Percentiles rank a stretch among this genome's conserved stretches.
phyloP scores from a whole-genome alignment of 1,284 basidiomycete genomes.

The Boletus semigastroideus region DNA sequence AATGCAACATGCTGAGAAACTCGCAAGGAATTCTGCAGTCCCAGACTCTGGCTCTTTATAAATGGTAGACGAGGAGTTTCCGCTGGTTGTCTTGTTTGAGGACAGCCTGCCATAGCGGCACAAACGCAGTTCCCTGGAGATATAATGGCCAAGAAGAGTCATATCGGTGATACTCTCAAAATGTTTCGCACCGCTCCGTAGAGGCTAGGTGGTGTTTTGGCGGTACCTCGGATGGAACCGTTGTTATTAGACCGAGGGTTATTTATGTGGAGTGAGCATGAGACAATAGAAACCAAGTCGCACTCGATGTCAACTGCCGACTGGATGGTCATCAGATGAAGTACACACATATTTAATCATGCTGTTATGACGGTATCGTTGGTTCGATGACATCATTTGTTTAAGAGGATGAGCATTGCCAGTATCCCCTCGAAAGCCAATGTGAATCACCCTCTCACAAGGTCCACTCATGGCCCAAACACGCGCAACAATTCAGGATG shows the following conservation, averaged over 20 bases:
- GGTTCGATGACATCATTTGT: no score
- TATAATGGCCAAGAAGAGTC: background rate
- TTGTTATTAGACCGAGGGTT: background rate
- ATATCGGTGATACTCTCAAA: no score
- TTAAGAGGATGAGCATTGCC: background rate
- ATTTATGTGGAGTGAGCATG: background rate
- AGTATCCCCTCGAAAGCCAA: background rate
- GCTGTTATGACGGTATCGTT: no score
- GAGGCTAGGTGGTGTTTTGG: background rate
- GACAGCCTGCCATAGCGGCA: background rate
- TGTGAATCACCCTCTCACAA: slow-evolving; percentile 37
- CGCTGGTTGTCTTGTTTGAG: background rate
- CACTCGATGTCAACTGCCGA: no score
- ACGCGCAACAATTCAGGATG: slow-evolving; percentile 40
- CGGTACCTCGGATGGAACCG: background rate
- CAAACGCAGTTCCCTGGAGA: background rate
- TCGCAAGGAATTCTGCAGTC: background rate
- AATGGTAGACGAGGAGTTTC: background rate
- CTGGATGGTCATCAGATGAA: no score
- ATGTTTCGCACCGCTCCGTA: background rate
- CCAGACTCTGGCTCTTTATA: slow-evolving; percentile 1
- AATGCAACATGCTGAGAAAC: slow-evolving; percentile 16
- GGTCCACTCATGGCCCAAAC: slow-evolving; percentile 32
- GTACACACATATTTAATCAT: no score
- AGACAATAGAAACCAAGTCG: no score